Conservation (phyloP, 208 protist genomes). For the Borovskyia barvae region DNA sequence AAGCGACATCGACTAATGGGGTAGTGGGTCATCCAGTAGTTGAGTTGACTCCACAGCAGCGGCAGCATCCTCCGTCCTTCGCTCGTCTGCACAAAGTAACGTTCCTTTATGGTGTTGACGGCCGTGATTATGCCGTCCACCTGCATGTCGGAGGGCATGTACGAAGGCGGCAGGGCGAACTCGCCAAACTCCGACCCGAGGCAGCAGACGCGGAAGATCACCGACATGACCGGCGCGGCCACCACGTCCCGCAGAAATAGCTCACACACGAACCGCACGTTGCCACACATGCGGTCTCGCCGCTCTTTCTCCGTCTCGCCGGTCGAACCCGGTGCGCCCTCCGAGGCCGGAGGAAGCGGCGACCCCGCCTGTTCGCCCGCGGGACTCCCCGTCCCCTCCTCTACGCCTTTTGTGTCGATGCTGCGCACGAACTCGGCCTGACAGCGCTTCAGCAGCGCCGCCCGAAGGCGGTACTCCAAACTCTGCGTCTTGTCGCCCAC, state of each 20-base stretch:
- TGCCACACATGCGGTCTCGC: constrained; percentile 65
- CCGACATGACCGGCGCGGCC: constrained; percentile 45
- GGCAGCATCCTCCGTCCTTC: constrained; percentile 41
- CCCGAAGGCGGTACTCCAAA: constrained; percentile 70
- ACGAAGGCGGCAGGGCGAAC: constrained; percentile 48
- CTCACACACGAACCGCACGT: constrained; percentile 77
- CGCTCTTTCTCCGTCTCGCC: constrained; percentile 47
- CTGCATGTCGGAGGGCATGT: constrained; percentile 66
- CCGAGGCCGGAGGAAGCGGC: constrained; percentile 1
- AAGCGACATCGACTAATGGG: constrained; percentile 62
- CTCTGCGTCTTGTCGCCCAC: constrained; percentile 54
- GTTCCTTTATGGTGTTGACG: constrained; percentile 36
- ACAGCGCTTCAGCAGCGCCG: constrained; percentile 65
- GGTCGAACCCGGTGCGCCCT: constrained; percentile 1
- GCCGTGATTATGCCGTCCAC: constrained; percentile 69
- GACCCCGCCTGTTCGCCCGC: background rate
- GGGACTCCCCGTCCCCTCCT: background rate
- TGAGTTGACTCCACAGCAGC: constrained; percentile 36
- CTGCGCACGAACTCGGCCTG: constrained; percentile 58
- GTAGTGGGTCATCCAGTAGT: constrained; percentile 67
- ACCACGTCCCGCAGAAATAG: constrained; percentile 70
- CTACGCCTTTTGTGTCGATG: constrained; percentile 13
- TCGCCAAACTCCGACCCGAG: constrained; percentile 42
- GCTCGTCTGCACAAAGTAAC: constrained; percentile 44
- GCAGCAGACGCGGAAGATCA: constrained; percentile 55